phyloP scores from a whole-genome alignment of 345 rosid species.

The Excoecaria cochinchinensis region DNA sequence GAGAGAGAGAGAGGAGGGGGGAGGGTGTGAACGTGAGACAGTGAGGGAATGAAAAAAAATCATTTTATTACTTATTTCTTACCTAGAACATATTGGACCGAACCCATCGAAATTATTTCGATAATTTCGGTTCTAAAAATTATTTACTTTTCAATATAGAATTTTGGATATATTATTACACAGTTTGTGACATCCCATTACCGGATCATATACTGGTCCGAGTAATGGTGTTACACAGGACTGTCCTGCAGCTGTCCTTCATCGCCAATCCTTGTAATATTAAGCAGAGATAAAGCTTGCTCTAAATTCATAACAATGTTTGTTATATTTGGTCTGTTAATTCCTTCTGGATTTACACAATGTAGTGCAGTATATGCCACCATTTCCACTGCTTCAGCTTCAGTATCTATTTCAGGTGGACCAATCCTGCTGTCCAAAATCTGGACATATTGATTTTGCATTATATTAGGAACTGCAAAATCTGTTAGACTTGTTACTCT shows the following conservation, averaged over 20 bases:
- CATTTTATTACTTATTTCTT: too few species aligned
- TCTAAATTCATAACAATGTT: conserved; percentile 71
- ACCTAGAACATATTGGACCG: too few species aligned
- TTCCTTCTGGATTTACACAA: conserved; percentile 73
- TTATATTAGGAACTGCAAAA: conserved; percentile 55
- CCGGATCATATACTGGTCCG: too few species aligned
- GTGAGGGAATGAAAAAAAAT: too few species aligned
- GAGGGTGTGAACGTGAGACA: too few species aligned
- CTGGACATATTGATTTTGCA: conserved; percentile 39
- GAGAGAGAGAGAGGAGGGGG: too few species aligned
- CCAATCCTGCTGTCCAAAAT: conserved; percentile 63
- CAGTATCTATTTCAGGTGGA: conserved; percentile 40
- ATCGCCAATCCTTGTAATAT: neutral
- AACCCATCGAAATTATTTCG: too few species aligned
- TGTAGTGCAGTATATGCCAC: conserved; percentile 75
- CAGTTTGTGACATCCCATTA: too few species aligned
- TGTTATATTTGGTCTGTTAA: conserved; percentile 60
- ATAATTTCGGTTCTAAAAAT: too few species aligned
- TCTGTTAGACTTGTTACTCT: conserved; percentile 62
- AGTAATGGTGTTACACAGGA: too few species aligned
- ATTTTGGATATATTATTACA: too few species aligned
- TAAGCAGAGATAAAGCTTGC: conserved; percentile 55
- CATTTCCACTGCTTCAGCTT: conserved; percentile 81
- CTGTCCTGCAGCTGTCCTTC: neutral
- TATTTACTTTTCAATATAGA: too few species aligned